Base-by-base conservation (phyloP, 2,329 filamentous ascomycete genomes). In the Orbilia blumenaviensis region DNA sequence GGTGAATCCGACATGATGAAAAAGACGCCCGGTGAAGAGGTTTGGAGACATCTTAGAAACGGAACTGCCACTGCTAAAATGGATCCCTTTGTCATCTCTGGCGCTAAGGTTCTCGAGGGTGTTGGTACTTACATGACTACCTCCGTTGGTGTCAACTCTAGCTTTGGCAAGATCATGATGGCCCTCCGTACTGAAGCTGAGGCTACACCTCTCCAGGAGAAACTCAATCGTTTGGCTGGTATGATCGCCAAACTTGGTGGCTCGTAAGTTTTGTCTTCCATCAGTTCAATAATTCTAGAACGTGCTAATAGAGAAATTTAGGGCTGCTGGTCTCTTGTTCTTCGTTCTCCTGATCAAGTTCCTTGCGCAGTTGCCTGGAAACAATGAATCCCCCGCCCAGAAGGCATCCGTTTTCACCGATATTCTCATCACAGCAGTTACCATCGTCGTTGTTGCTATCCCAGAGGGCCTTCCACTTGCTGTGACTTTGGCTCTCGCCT, bases 311-410 rank as follows among this genome's bases (percentile, higher is more conserved):
- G 23, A 14, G n/a, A 10, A n/a, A 68, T 56, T 16, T 52, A 85
- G 88, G 76, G 92, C 93, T 56, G 92, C 91, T 78, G 85, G 95
- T 12, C 84, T 93, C 7, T 86, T 97, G 52, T 97, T 97, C 83
- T 86, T 94, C 52, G 91, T 96, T 50, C 86, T 97, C 12, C 88
- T 97, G 80, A 94, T 97, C 84, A 88, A 93, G 80, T 97, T 96
- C 81, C 85, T 95, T 8, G 92, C 89, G 54, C 84, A 88, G 10
- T 86, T 97, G 2, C 86, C 83, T 66, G 84, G 82, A 16, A 85
- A 88, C 71, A 78, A 81, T 2, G 84, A 84, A 1, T 86, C 86
- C 0, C 86, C 92, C 2, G 89, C 92, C 1, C 82, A 89, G 63
- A 97, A 96, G 84, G 93, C 91, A 7, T 92, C 94, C 80, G 86